These are phyloP conservation scores for Talaromyces sp. DNA, from an alignment of 2,329 filamentous ascomycete genomes.

Conservation along the genomic window DNA sequence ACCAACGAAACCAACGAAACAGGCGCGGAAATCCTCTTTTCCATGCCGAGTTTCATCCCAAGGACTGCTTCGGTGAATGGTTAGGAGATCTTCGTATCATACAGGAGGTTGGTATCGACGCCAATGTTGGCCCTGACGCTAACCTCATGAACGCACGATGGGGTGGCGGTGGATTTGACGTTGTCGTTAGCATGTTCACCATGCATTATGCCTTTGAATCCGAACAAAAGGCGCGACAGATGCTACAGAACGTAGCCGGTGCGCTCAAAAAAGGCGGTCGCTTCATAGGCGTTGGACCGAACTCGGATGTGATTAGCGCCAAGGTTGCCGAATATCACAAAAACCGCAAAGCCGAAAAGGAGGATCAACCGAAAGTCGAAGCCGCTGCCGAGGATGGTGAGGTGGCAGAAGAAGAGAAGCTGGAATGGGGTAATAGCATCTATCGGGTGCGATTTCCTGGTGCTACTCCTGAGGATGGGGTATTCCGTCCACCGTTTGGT, in stretches of 20 bases:
- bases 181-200: conserved; percentile 98
- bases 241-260: conserved; percentile 90
- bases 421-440: conserved; percentile 89
- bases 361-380: neutral
- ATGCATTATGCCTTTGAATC: conserved; percentile 98
- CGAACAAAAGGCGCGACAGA: conserved; percentile 82
- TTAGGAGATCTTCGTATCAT: conserved; percentile 80
- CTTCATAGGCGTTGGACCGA: conserved; percentile 95
- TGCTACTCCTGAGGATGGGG: conserved; percentile 76
- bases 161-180: conserved; percentile 80
- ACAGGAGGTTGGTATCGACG: conserved; percentile 81
- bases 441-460: conserved; percentile 88
- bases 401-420: conserved; percentile 58
- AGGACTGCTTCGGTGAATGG: conserved; percentile 87
- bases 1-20: conserved; percentile 54
- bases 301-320: conserved; percentile 83
- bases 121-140: conserved; percentile 60
- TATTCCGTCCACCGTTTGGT: conserved; percentile 91
- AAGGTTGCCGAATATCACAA: conserved; percentile 76
- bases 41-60: conserved; percentile 81
- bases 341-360: conserved; percentile 43
- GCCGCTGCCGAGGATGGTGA: conserved; percentile 42
- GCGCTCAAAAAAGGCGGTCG: conserved; percentile 89
- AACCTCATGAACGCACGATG: conserved; percentile 61
- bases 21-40: conserved; percentile 63